A percentile compares a stretch with the other conserved stretches of the same genome.
Conservation (phyloP, 306 rosid genomes). For the Casuarina equisetifolia region DNA sequence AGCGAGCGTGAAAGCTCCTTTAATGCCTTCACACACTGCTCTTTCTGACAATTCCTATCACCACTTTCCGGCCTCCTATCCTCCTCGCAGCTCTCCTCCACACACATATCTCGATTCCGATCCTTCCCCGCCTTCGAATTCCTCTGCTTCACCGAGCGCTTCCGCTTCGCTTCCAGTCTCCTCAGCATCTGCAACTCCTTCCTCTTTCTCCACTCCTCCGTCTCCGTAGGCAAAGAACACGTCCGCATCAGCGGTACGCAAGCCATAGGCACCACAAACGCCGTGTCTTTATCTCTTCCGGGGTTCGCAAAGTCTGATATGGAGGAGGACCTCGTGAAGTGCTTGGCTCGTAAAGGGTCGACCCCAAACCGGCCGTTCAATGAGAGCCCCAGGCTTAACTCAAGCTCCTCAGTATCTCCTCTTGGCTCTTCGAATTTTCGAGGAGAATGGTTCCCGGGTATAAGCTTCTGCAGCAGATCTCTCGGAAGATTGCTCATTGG, state of each 20-base stretch:
- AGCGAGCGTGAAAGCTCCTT: conserved; percentile 30
- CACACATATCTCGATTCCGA: conserved; percentile 16
- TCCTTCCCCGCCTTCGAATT: conserved; percentile 44
- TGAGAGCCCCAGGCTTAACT: conserved; percentile 75
- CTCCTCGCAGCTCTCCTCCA: conserved; percentile 33
- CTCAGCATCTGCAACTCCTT: conserved; percentile 74
- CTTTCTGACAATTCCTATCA: conserved; percentile 26
- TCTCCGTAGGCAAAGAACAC: conserved; percentile 68
- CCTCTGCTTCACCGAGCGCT: conserved; percentile 71
- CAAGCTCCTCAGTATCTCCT: conserved; percentile 40
- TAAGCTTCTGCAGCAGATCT: conserved; percentile 49
- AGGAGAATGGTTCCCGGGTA: conserved; percentile 30
- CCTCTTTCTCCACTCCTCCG: conserved; percentile 69
- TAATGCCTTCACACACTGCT: conserved; percentile 31
- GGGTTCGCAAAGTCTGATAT: conserved; percentile 45
- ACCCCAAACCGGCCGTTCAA: conserved; percentile 75
- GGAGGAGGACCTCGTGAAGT: conserved; percentile 54
- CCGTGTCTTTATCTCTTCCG: conserved; percentile 20
- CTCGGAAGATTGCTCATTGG: conserved; percentile 32
- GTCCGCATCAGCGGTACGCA: conserved; percentile 44
- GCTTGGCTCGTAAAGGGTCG: conserved; percentile 58
- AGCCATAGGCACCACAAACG: conserved; percentile 9
- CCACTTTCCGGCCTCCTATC: conserved; percentile 7
- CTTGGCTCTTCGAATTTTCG: conserved; percentile 25
- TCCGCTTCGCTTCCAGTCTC: conserved; percentile 70